phyloP scores from a whole-genome alignment of 2,329 filamentous ascomycete genomes.

The Penicillium thymicola region DNA sequence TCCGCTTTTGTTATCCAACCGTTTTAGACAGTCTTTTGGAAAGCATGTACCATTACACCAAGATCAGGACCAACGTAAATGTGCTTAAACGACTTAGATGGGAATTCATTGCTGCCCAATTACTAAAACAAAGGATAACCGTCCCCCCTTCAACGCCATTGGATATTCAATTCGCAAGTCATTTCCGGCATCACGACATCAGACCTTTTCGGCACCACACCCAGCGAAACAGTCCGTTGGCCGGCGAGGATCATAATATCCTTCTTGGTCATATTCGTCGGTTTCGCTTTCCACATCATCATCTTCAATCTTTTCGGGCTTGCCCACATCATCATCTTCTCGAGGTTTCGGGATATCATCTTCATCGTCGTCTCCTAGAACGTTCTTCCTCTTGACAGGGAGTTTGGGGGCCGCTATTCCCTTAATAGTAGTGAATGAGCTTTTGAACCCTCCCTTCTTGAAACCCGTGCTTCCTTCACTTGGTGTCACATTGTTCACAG shows the following conservation, averaged over 20 bases:
- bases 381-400: constrained; percentile 43
- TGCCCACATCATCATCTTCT: constrained; percentile 4
- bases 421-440: constrained; percentile 62
- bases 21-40: constrained; percentile 24
- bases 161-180: neutral
- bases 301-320: constrained; percentile 1
- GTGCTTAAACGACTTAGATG: constrained; percentile 11
- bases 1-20: constrained; percentile 20
- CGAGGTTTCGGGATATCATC: constrained; percentile 29
- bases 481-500: constrained; percentile 18
- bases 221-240: constrained; percentile 49
- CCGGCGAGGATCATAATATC: constrained; percentile 52
- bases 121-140: neutral
- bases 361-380: constrained; percentile 41
- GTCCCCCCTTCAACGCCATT: neutral
- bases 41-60: constrained; percentile 28
- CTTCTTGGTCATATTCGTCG: constrained; percentile 57
- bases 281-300: constrained; percentile 66
- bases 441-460: constrained; percentile 81
- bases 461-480: constrained; percentile 47
- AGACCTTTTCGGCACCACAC: constrained; percentile 32
- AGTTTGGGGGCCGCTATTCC: constrained; percentile 23
- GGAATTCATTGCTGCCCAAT: neutral
- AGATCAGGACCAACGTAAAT: constrained; percentile 16
- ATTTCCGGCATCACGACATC: neutral